Base-by-base conservation (phyloP, 2,329 filamentous ascomycete genomes). In the Colletotrichum ledebouriae region DNA sequence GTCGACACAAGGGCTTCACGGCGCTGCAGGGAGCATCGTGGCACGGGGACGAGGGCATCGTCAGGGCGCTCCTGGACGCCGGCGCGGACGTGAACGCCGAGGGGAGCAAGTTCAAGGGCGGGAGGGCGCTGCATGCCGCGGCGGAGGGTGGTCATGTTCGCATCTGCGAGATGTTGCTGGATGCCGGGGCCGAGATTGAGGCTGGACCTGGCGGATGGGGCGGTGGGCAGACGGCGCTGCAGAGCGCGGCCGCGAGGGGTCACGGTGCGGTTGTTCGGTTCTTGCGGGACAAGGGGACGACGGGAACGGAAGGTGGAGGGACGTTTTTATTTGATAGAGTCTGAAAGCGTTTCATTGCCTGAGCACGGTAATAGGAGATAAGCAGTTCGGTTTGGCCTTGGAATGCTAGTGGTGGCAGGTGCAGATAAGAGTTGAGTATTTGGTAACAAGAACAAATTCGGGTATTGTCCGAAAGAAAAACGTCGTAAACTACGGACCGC, bases 211-310 rank as follows among this genome's bases (percentile, higher is more conserved):
- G 60, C n/a, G 46, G 60, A 34, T 46, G 60, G 52, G 37, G 46
- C 15, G 60, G 46, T 29, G 73, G 74, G 10, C 73, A 77, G 57
- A 80, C 77, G 13, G 75, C 78, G 9, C 53, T 79, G 22, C 78
- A 79, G 63, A 76, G 72, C 3, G 78, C 78, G 13, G 71, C 72
- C 9, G 69, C 85, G 0, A 78, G 75, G 2, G 76, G 78, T 1
- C 76, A 80, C 3, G 76, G 81, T 52, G 78, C 79, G 10, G 72
- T 84, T 33, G 73, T 85, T 3, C 76, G 81, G 63, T 75, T 79
- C 5, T 70, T 86, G 63, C 76, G 76, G 37, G 76, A 76, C 4
- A 76, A 76, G 83, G 29, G 83, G 0, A 74, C 75, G 44, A 66
- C 50, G 67, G 63, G 63, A 39, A 34, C n/a, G 52, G 67, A 67